Evolutionary conservation across 2,329 filamentous ascomycete species (phyloP).

Genomic region (Aspergillus oerlinghausenensis): DNA sequence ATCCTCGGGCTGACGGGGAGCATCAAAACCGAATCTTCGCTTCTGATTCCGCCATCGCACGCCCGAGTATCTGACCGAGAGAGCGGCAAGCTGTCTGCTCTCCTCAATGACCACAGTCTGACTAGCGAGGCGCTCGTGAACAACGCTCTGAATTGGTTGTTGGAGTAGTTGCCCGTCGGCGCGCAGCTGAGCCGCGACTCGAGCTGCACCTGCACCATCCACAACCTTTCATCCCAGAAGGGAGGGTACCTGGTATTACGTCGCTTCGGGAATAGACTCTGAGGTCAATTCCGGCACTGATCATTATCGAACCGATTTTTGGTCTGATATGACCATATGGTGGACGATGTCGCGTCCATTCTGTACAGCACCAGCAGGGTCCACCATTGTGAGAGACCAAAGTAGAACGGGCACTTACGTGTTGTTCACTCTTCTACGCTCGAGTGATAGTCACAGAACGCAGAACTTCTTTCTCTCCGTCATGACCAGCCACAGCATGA

Average conservation of each 20-base stretch:
- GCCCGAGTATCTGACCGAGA: neutral
- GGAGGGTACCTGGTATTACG: no score
- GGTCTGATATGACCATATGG: no score
- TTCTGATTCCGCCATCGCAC: neutral
- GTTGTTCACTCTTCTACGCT: neutral
- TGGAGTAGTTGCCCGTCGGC: constrained; percentile 4
- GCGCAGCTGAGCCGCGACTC: neutral
- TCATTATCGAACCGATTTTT: neutral
- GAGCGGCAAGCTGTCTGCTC: constrained; percentile 4
- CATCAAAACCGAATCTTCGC: neutral
- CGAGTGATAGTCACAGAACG: neutral
- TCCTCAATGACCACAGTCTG: constrained; percentile 11
- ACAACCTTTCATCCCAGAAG: neutral
- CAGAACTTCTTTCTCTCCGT: neutral
- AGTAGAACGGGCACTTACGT: neutral
- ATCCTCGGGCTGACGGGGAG: neutral
- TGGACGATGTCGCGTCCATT: neutral
- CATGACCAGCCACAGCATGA: neutral
- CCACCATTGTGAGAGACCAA: neutral
- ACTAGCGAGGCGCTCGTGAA: constrained; percentile 16
- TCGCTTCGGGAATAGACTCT: neutral
- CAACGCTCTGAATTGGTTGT: constrained; percentile 17
- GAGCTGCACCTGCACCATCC: neutral
- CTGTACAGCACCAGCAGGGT: neutral
- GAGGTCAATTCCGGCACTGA: neutral